Evolutionary conservation across 495 filamentous ascomycete species (phyloP), one percentile per base, ranked within the genome.

Genomic region (Trichocladium uniseriatum): DNA sequence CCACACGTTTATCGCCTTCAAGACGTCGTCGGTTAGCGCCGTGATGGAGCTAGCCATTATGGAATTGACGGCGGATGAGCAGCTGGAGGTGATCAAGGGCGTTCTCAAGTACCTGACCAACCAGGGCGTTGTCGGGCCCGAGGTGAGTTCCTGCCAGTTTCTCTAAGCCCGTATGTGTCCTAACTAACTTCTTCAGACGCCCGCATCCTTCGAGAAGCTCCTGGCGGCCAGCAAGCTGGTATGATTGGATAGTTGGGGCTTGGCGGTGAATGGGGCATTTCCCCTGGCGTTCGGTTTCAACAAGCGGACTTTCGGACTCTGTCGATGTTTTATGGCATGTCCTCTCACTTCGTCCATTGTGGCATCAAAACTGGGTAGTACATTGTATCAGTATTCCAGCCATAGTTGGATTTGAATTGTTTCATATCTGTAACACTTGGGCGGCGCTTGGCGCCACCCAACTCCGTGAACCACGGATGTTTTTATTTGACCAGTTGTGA

Each of bases 1-100:
- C 69, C 88, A 95, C 66, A 90, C 87, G 60, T 99, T 99, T 65
- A 92, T 99, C 61, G 90, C 90, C 8, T 74, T 87, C 15, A 80
- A 90, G 69, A 84, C 83, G 57, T 80, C 84, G 8, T 86, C 74
- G 48, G 82, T 94, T 11, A 91, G 89, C 4, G 80, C 80, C 42
- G 83, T 97, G 27, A 83, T 99, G 54, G 90, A 97, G 72, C 76
- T 78, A 29, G 89, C 83, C 27, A 91, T 97, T 57, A 90, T 81
- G 18, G 89, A 89, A 8, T 64, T 99, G 49, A 80, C 80, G 0
- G 64, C 79, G 1, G 88, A 94, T 21, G 87, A 97, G 63, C 89
- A 96, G 67, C 70, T 94, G 44, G 88, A 95, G 62, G 79, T 99
- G 35, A 79, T 97, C 2, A 84, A 79, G 57, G 82, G 87, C 0